A percentile compares a stretch with the other conserved stretches of the same genome.
phyloP scores from a whole-genome alignment of 805 yeast genomes.

The Pichia manshurica region DNA sequence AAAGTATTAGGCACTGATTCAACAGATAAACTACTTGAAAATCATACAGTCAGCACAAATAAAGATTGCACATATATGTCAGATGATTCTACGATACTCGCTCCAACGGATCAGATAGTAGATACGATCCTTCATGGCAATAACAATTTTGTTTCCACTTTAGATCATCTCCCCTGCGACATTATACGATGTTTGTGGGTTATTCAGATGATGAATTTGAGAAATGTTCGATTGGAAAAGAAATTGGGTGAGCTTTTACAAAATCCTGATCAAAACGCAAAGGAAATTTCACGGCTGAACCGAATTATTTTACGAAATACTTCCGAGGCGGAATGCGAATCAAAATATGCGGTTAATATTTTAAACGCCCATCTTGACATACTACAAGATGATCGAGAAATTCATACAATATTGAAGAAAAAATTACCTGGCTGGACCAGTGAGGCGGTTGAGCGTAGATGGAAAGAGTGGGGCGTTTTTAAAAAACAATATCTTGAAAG shows the following conservation, averaged over 20 bases:
- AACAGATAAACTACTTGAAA: too few species aligned
- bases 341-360: conserved; percentile 18
- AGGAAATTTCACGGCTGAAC: conserved; percentile 6
- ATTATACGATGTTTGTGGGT: conserved; percentile 34
- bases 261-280: conserved; percentile 1
- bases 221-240: conserved; percentile 17
- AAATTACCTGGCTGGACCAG: conserved; percentile 16
- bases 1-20: too few species aligned
- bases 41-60: too few species aligned
- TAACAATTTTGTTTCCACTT: conserved; percentile 32
- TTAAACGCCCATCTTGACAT: conserved; percentile 21
- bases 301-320: conserved; percentile 18
- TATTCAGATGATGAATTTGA: conserved; percentile 29
- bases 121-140: conserved; percentile 28
- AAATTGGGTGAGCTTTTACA: conserved; percentile 7
- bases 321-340: conserved; percentile 24
- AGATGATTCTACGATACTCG: not conserved
- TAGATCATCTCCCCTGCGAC: conserved; percentile 37
- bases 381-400: conserved; percentile 21
- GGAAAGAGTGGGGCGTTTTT: conserved; percentile 24
- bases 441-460: conserved; percentile 15
- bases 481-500: conserved; percentile 16
- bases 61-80: too few species aligned
- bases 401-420: conserved; percentile 1
- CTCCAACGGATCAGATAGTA: conserved; percentile 3